Evolutionary conservation across 106 monocot genomes (phyloP).

Genomic region (Allium cepa): DNA sequence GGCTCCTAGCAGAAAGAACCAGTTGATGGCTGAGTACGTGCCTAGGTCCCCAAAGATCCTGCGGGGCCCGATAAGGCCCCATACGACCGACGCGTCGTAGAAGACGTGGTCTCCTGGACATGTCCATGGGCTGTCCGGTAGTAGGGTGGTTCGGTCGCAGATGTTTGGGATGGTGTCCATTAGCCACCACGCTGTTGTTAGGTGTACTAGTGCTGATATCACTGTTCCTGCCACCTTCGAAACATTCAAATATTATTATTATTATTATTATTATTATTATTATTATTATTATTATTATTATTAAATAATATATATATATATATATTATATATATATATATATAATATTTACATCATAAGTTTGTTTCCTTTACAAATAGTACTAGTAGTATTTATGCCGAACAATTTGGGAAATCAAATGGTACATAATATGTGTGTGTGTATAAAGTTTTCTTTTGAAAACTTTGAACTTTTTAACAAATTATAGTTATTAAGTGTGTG

Average conservation of each 20-base stretch:
- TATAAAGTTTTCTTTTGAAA: no score
- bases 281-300: no score
- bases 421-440: no score
- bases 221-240: slow-evolving; percentile 27
- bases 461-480: no score
- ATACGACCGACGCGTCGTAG: slow-evolving; percentile 25
- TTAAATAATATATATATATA: no score
- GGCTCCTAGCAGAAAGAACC: slow-evolving; percentile 84
- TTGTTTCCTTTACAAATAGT: no score
- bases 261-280: no score
- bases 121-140: slow-evolving; percentile 24
- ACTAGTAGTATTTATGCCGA: no score
- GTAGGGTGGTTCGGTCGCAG: slow-evolving; percentile 9
- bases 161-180: slow-evolving; percentile 22
- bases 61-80: slow-evolving; percentile 28
- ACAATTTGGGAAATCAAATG: no score
- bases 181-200: slow-evolving; percentile 25
- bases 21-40: slow-evolving; percentile 54
- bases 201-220: slow-evolving; percentile 11
- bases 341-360: no score
- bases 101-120: slow-evolving; percentile 26
- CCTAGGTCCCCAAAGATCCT: slow-evolving; percentile 26
- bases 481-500: no score
- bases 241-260: background rate
- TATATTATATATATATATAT: no score